Evolutionary conservation across 768 basidiomycete genomes (phyloP), one percentile per base, ranked within the genome.

Genomic region (Kwoniella europaea): DNA sequence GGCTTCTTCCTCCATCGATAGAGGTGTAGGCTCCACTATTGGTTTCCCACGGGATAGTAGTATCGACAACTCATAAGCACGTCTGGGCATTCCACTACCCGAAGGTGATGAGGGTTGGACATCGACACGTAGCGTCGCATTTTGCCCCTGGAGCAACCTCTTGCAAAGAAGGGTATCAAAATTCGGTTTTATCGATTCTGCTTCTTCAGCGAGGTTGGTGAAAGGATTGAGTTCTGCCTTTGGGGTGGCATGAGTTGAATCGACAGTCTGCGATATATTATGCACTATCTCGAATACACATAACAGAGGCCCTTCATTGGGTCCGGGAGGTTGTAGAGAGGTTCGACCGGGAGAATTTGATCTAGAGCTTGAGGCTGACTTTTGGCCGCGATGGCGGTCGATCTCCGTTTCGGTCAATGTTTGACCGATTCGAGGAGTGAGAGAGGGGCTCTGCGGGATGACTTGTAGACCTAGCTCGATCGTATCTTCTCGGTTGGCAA

Each of bases 381-480:
- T 41, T 10, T 59, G 18, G 9, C 69, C 57, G 16, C 76, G 68
- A 20, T 68, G 60, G 50, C 35, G 22, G 27, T 74, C 74, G 9
- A 80, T 63, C 52, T 82, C 77, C 27, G 71, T 71, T 1, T 70
- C 73, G 6, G 79, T 64, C 10, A 79, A 59, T 1, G 79, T 76
- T 15, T 73, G 60, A 29, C 76, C 52, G 12, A 75, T 58, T 13
- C 74, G 68, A 22, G 81, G 81, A 5, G 79, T 82, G 67, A 73
- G 61, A 2, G 82, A 82, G 1, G 81, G 83, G 18, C 78, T 81
- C 61, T 82, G 83, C 4, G 81, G 81, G n/a, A 75, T 71, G 64
- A 83, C 72, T 56, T 83, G 82, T 22, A 98, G 87, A 9, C 95
- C 93, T 66, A 97, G 84, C 78, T 96, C 94, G 57, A 98, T 88